A percentile compares a stretch with the other conserved stretches of the same genome.
These are phyloP conservation scores for Venturia oleaginea DNA, from an alignment of 2,329 filamentous ascomycete species.

Conservation along the genomic window DNA sequence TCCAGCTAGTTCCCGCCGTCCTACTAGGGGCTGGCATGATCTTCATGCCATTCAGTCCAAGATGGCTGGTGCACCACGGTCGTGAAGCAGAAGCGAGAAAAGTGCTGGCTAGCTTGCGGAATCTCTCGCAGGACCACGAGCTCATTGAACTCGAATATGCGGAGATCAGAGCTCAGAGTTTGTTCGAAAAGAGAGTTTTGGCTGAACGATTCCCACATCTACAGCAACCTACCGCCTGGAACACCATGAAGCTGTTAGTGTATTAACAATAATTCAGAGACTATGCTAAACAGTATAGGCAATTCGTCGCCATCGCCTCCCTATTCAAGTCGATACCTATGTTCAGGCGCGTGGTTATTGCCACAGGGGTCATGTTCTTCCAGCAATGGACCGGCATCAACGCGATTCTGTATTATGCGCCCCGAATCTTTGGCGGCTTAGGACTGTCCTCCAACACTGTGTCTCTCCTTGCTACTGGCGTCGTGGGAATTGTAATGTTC, in stretches of 20 bases:
- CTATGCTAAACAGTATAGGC: slow-evolving; percentile 35
- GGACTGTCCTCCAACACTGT: slow-evolving; percentile 37
- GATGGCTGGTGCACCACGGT: slow-evolving; percentile 63
- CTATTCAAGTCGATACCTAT: slow-evolving; percentile 58
- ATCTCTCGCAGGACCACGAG: slow-evolving; percentile 52
- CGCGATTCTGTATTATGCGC: slow-evolving; percentile 40
- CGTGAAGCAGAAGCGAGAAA: slow-evolving; percentile 58
- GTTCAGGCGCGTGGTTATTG: slow-evolving; percentile 57
- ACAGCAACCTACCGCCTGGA: slow-evolving; percentile 49
- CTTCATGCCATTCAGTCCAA: slow-evolving; percentile 71
- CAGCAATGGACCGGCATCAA: slow-evolving; percentile 45
- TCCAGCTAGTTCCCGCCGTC: slow-evolving; percentile 60
- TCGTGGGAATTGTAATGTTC: slow-evolving; percentile 64
- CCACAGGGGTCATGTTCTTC: slow-evolving; percentile 42
- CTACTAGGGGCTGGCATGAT: slow-evolving; percentile 61
- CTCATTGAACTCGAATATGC: slow-evolving; percentile 67
- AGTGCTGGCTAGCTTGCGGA: slow-evolving; percentile 56
- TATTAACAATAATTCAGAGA: slow-evolving; percentile 24
- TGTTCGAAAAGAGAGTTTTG: slow-evolving; percentile 66
- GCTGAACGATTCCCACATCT: slow-evolving; percentile 60
- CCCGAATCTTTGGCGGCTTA: slow-evolving; percentile 39
- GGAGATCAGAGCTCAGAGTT: slow-evolving; percentile 71
- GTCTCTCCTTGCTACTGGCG: slow-evolving; percentile 59
- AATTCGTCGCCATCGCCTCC: slow-evolving; percentile 57
- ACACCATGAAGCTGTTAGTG: slow-evolving; percentile 34